Conservation (phyloP, 2,329 filamentous ascomycete species). For the Cephalotrichum gorgonifer region DNA sequence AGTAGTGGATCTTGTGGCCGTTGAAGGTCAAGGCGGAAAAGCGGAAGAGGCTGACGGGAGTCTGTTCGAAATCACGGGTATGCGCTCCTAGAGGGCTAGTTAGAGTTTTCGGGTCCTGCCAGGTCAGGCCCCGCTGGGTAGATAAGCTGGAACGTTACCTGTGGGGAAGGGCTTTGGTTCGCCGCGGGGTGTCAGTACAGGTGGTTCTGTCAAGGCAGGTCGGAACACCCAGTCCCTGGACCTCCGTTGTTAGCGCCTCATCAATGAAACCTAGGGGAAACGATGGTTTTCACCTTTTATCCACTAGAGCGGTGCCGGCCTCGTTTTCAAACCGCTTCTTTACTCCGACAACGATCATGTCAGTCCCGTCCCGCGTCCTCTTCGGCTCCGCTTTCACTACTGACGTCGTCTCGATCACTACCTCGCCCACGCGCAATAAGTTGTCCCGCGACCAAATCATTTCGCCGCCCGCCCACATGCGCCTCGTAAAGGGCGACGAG, state of each 20-base stretch:
- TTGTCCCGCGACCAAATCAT: conserved; percentile 33
- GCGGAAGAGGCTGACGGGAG: conserved; percentile 53
- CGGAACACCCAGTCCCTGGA: conserved; percentile 33
- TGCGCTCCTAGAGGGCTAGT: not conserved
- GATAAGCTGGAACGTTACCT: not conserved
- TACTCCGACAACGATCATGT: conserved; percentile 56
- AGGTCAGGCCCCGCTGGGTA: not conserved
- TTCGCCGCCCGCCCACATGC: conserved; percentile 59
- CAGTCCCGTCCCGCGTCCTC: conserved; percentile 39
- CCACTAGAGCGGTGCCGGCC: conserved; percentile 27
- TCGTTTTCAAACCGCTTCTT: conserved; percentile 42
- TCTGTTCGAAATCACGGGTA: not conserved
- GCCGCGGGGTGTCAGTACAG: not conserved
- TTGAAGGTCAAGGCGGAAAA: conserved; percentile 84
- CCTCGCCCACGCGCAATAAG: conserved; percentile 40
- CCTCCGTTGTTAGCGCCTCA: not conserved
- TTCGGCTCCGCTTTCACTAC: conserved; percentile 45
- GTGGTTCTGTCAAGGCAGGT: conserved; percentile 13
- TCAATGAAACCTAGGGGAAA: not conserved
- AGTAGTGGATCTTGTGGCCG: conserved; percentile 76
- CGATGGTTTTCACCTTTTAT: conserved; percentile 35
- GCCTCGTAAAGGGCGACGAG: conserved; percentile 45
- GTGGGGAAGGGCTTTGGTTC: conserved; percentile 1
- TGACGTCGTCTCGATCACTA: conserved; percentile 44
- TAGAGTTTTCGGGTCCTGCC: not conserved